Base-by-base conservation (phyloP, 106 monocot species). In the Chionographis japonica region DNA sequence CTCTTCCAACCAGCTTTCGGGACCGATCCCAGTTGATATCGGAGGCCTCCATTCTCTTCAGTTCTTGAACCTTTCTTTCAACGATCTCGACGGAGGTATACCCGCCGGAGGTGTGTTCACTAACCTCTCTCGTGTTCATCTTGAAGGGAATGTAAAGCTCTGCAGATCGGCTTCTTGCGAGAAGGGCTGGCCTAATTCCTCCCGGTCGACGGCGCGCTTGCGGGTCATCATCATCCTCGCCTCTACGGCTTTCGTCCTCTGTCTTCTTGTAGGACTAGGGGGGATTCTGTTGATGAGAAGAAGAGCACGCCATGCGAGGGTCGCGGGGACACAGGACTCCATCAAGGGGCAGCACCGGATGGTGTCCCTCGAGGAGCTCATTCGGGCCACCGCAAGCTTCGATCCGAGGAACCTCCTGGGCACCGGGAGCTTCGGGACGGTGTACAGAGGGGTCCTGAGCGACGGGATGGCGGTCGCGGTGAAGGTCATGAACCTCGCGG, bases 1-100 rank as follows among this genome's bases (percentile, higher is more conserved):
- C 15, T 80, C 80, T 18, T 56, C 70, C 13, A 80, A 80, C 58
- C 13, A 75, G 49, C 69, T 80, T 6, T 62, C 75, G 11, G 81
- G 81, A 12, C 1, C 60, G 1, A 81, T 81, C 14, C 81, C 81
- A 10, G 49, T 27, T 37, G 37, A 4, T 40, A 17, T 81, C 17
- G 71, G 58, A 56, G 4, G 56, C 2, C 63, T 74, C 14, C 49
- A n/a, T 9, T 20, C 61, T 14, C 60, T 80, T 37, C 40, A 62
- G 54, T 64, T 58, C 63, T 57, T 80, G 63, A 67, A 63, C 56
- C 63, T 74, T 56, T 80, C 80, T 49, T 70, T 49, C 50, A 69
- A 80, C 40, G 40, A 80, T 56, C 40, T 64, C 54, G 40, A 56
- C 52, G 69, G 74, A 16, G 68, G 39, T 2, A 37, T 75, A 10